Evolutionary conservation across 2,329 filamentous ascomycete species (phyloP).

Genomic region (Pseudogymnoascus sp.): DNA sequence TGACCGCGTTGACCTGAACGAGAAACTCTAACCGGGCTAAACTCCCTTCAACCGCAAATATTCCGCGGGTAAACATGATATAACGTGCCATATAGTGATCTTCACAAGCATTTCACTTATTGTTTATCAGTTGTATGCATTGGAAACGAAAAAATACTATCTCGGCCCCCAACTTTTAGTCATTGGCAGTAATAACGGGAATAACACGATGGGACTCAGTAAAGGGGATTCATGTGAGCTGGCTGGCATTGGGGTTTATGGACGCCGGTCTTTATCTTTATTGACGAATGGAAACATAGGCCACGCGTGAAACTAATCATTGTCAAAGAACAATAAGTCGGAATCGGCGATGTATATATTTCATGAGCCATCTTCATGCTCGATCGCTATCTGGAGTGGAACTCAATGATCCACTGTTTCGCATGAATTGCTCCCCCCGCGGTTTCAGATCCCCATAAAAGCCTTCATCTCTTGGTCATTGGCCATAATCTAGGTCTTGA

Average conservation of each 20-base stretch:
- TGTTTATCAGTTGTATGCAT: not conserved
- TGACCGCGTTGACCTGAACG: not conserved
- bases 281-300: not conserved
- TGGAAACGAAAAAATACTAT: not conserved
- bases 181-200: not conserved
- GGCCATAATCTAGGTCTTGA: conserved; percentile 56
- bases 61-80: not conserved
- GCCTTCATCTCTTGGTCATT: not conserved
- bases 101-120: not conserved
- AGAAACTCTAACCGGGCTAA: not conserved
- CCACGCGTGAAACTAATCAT: not conserved
- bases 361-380: not conserved
- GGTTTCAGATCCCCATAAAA: conserved; percentile 3
- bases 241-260: not conserved
- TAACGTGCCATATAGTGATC: not conserved
- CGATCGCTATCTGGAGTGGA: conserved; percentile 1
- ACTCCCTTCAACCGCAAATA: not conserved
- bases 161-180: not conserved
- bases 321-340: not conserved
- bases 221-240: too few species aligned
- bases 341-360: not conserved
- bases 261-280: not conserved
- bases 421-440: not conserved
- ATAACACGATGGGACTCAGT: not conserved
- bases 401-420: not conserved